A percentile compares a stretch with the other conserved stretches of the same genome.
Conservation (phyloP, 768 basidiomycete genomes). For the Amanita molliuscula region DNA sequence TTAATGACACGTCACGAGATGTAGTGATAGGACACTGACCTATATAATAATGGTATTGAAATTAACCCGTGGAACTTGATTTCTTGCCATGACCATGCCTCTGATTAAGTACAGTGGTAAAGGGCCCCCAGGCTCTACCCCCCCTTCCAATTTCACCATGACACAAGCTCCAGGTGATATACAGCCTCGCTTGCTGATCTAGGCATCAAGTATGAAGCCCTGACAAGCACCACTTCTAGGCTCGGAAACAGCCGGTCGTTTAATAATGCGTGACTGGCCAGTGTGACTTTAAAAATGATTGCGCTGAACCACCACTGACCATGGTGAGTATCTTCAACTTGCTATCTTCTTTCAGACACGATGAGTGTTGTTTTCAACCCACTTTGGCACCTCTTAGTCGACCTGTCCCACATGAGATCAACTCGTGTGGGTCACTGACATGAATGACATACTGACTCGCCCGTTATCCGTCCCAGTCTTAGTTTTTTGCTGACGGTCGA, state of each 20-base stretch:
- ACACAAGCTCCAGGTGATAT: no score
- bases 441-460: slow-evolving; percentile 74
- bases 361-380: slow-evolving; percentile 78
- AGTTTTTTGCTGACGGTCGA: neutral
- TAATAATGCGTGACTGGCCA: no score
- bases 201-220: no score
- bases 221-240: no score
- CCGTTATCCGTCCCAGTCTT: slow-evolving; percentile 14
- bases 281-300: neutral
- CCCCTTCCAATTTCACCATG: neutral
- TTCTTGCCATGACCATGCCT: no score
- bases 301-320: neutral
- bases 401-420: slow-evolving; percentile 34
- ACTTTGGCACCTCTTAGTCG: slow-evolving; percentile 91
- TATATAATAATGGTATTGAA: no score
- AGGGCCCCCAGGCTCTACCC: no score
- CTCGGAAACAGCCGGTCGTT: no score
- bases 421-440: slow-evolving; percentile 57
- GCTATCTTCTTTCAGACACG: slow-evolving; percentile 20
- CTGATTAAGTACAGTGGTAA: no score
- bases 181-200: no score
- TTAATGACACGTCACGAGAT: neutral
- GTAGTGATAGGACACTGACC: no score
- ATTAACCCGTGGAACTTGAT: no score
- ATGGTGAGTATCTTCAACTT: neutral